Conservation (phyloP, 176 grass and related monocot genomes). For the Pontederia crassipes region DNA sequence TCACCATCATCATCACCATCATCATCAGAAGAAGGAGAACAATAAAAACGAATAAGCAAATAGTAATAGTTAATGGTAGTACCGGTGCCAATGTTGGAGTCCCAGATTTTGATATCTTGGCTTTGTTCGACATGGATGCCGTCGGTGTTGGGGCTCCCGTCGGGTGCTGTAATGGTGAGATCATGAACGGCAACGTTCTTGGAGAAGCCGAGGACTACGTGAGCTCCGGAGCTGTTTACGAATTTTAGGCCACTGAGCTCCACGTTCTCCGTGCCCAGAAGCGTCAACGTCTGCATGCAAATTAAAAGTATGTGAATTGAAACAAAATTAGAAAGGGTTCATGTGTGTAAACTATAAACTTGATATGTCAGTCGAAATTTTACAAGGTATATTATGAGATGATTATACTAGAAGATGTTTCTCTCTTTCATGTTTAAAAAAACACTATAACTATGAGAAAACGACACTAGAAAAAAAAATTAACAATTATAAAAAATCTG, state of each 20-base stretch:
- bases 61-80: not conserved
- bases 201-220: not conserved
- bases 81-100: constrained; percentile 12
- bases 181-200: not conserved
- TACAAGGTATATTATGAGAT: too few relatives aligned
- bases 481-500: too few relatives aligned
- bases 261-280: not conserved
- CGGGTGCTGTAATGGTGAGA: not conserved
- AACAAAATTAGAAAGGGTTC: too few relatives aligned
- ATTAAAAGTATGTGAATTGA: too few relatives aligned
- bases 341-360: too few relatives aligned
- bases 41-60: not conserved
- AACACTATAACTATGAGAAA: too few relatives aligned
- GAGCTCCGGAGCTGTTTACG: constrained; percentile 4
- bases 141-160: constrained; percentile 12
- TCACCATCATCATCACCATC: not conserved
- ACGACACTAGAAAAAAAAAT: too few relatives aligned
- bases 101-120: not conserved
- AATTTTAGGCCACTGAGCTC: not conserved
- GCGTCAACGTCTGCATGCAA: not conserved
- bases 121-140: constrained; percentile 7
- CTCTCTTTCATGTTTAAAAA: too few relatives aligned
- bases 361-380: too few relatives aligned
- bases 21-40: not conserved
- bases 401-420: too few relatives aligned